Conservation (phyloP, 768 basidiomycete genomes). For the Piloderma croceum region DNA sequence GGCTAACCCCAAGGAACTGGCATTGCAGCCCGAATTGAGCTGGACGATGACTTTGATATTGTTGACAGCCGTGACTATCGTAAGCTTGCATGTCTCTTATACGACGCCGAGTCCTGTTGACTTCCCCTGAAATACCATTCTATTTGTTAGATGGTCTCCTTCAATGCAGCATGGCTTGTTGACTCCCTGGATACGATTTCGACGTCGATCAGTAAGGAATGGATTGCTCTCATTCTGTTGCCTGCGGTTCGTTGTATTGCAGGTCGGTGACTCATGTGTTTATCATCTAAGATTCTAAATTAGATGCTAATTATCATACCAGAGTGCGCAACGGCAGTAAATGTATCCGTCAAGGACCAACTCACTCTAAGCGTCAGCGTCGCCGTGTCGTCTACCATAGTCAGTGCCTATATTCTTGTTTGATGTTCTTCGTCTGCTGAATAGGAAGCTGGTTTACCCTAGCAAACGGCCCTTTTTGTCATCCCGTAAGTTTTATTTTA, state of each 20-base stretch:
- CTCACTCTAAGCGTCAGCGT: slow-evolving; percentile 80
- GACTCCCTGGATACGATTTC: slow-evolving; percentile 80
- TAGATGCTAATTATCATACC: slow-evolving; percentile 9
- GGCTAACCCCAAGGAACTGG: too few relatives aligned
- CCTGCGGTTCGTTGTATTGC: slow-evolving; percentile 80
- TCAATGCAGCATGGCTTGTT: slow-evolving; percentile 73
- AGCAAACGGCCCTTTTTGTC: slow-evolving; percentile 85
- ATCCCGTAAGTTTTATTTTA: slow-evolving; percentile 53
- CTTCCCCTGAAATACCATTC: slow-evolving; percentile 3
- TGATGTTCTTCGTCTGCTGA: background rate
- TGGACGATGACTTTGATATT: slow-evolving; percentile 50
- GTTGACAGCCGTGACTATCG: slow-evolving; percentile 56
- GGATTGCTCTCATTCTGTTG: slow-evolving; percentile 83
- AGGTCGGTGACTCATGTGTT: slow-evolving; percentile 35
- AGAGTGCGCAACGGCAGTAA: slow-evolving; percentile 88
- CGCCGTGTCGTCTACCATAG: slow-evolving; percentile 74
- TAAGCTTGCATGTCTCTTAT: too few relatives aligned
- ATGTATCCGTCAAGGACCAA: slow-evolving; percentile 82
- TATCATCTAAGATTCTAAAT: background rate
- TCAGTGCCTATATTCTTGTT: slow-evolving; percentile 28
- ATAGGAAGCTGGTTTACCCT: background rate
- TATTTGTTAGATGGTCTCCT: slow-evolving; percentile 39
- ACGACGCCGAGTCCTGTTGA: background rate
- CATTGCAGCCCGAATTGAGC: slow-evolving; percentile 54
- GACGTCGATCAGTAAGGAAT: slow-evolving; percentile 70